A percentile compares a stretch with the other conserved stretches of the same genome.
Conservation (phyloP, 2,329 filamentous ascomycete species). For the Nannizzia gypsea region DNA sequence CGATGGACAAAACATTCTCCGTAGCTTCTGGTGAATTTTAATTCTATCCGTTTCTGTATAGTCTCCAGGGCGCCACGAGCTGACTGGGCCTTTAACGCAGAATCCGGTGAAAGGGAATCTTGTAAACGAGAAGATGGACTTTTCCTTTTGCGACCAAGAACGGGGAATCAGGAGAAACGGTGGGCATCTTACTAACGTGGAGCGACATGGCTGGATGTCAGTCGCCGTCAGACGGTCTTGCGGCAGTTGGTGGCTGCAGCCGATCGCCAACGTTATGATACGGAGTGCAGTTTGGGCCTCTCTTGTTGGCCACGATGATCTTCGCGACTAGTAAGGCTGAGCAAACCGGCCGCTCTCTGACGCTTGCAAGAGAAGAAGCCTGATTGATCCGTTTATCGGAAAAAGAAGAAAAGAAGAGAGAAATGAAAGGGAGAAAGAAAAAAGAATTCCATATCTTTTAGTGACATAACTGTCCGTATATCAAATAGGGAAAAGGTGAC, state of each 20-base stretch:
- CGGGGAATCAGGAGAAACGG: not conserved
- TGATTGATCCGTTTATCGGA: too few relatives aligned
- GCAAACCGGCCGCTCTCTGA: not conserved
- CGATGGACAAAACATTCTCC: not conserved
- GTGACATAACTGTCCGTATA: not conserved
- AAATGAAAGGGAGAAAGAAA: too few relatives aligned
- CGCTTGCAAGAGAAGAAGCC: not conserved
- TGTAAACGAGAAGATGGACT: not conserved
- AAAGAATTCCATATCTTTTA: not conserved
- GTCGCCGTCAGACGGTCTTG: not conserved
- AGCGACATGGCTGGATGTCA: not conserved
- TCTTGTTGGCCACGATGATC: not conserved
- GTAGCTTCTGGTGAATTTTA: too few relatives aligned
- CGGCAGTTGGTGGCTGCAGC: constrained; percentile 1
- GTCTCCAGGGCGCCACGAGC: not conserved
- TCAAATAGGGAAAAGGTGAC: not conserved
- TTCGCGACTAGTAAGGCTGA: constrained; percentile 4
- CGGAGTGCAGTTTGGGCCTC: not conserved
- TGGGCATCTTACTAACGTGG: not conserved
- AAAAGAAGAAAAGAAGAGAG: not conserved
- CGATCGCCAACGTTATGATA: not conserved
- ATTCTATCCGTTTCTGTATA: not conserved
- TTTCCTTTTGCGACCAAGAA: not conserved
- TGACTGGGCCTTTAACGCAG: not conserved
- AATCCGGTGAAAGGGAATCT: not conserved